Conservation (phyloP, 148 eudicot genomes). For the Cornus kousa region DNA sequence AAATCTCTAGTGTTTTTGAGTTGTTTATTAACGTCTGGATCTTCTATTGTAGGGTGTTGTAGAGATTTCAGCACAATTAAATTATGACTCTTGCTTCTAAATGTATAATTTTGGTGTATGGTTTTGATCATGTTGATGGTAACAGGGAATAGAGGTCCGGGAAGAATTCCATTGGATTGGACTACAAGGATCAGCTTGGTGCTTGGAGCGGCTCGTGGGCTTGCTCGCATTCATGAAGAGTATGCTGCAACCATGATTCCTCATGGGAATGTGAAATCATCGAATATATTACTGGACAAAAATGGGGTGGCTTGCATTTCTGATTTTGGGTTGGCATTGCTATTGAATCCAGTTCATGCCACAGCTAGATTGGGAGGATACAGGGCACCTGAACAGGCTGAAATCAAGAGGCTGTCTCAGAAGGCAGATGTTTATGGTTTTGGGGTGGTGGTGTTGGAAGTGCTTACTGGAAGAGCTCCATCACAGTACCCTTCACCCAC, state of each 20-base stretch:
- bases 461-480: slow-evolving; percentile 77
- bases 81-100: too few species aligned
- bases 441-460: slow-evolving; percentile 73
- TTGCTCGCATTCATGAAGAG: slow-evolving; percentile 67
- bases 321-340: slow-evolving; percentile 82
- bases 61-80: too few species aligned
- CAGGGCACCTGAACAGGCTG: slow-evolving; percentile 72
- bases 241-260: slow-evolving; percentile 67
- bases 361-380: slow-evolving; percentile 80
- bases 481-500: slow-evolving; percentile 47
- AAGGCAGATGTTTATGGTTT: slow-evolving; percentile 89
- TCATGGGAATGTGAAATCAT: slow-evolving; percentile 85
- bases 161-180: slow-evolving; percentile 94
- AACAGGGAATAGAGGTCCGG: slow-evolving; percentile 85
- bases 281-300: slow-evolving; percentile 82
- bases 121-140: slow-evolving; percentile 14
- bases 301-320: slow-evolving; percentile 75
- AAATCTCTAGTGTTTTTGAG: too few species aligned
- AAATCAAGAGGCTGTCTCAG: slow-evolving; percentile 66
- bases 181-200: slow-evolving; percentile 83
- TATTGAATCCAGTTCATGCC: slow-evolving; percentile 78
- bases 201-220: slow-evolving; percentile 90
- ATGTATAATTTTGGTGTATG: not conserved
- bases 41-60: too few species aligned
- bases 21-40: too few species aligned